Percentiles rank a stretch among this genome's conserved stretches.
phyloP scores from a whole-genome alignment of 352 stramenopile genomes.

The Pythium chondricola region DNA sequence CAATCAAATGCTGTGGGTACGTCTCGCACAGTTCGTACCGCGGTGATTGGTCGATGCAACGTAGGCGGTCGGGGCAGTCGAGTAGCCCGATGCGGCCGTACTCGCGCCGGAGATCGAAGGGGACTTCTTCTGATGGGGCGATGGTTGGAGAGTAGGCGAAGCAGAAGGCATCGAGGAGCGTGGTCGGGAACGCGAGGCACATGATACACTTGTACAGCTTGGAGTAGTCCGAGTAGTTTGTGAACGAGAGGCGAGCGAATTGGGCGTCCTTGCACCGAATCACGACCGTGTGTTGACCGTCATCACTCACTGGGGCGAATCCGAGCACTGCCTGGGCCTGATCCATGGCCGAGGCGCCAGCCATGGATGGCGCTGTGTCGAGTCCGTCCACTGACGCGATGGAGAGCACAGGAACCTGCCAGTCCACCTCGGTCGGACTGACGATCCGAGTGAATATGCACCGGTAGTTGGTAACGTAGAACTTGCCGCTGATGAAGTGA shows the following conservation, averaged over 20 bases:
- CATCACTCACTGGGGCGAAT: slow-evolving; percentile 32
- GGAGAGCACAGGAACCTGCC: slow-evolving; percentile 73
- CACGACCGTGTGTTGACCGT: slow-evolving; percentile 51
- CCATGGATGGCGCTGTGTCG: slow-evolving; percentile 22
- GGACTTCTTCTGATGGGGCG: slow-evolving; percentile 65
- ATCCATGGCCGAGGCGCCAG: slow-evolving; percentile 30
- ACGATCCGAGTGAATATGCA: slow-evolving; percentile 67
- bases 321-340: slow-evolving; percentile 56
- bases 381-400: slow-evolving; percentile 64
- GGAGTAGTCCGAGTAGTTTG: slow-evolving; percentile 64
- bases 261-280: slow-evolving; percentile 81
- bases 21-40: slow-evolving; percentile 89
- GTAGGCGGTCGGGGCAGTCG: slow-evolving; percentile 46
- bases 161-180: slow-evolving; percentile 75
- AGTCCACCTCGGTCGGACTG: slow-evolving; percentile 45
- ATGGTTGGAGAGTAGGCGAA: slow-evolving; percentile 69
- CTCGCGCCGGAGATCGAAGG: slow-evolving; percentile 74
- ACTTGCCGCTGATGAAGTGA: slow-evolving; percentile 66
- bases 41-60: slow-evolving; percentile 70
- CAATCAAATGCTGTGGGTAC: slow-evolving; percentile 92
- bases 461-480: slow-evolving; percentile 83
- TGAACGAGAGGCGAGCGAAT: slow-evolving; percentile 55
- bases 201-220: slow-evolving; percentile 75
- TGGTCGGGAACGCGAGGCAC: slow-evolving; percentile 65
- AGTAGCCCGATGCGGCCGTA: slow-evolving; percentile 77